Conservation (phyloP, 306 rosid genomes). For the Quercus rubra region DNA sequence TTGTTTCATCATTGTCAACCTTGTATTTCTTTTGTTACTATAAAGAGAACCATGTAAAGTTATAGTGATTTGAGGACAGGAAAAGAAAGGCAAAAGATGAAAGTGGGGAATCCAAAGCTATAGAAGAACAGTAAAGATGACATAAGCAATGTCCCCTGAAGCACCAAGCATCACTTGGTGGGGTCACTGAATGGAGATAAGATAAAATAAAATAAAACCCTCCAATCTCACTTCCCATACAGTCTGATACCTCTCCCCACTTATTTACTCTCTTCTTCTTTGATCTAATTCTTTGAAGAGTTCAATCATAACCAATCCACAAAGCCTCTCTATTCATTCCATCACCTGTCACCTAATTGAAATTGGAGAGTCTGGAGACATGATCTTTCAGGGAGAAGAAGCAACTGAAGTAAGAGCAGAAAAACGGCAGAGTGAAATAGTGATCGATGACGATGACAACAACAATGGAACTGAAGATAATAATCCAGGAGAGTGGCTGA, state of each 20-base stretch:
- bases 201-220: conserved; percentile 8
- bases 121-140: conserved; percentile 61
- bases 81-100: conserved; percentile 31
- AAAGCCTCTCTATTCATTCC: conserved; percentile 20
- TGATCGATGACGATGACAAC: conserved; percentile 17
- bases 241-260: conserved; percentile 23
- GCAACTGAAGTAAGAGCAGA: conserved; percentile 22
- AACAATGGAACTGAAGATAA: conserved; percentile 38
- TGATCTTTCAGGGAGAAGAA: conserved; percentile 37
- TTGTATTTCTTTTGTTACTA: conserved; percentile 42
- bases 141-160: conserved; percentile 57
- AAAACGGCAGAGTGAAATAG: conserved; percentile 25
- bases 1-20: conserved; percentile 41
- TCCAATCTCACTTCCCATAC: conserved; percentile 38
- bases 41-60: conserved; percentile 37
- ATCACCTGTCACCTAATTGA: conserved; percentile 10
- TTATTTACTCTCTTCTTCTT: conserved; percentile 14
- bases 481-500: conserved; percentile 67
- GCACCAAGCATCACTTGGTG: conserved; percentile 67
- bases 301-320: conserved; percentile 10
- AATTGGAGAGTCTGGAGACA: conserved; percentile 7
- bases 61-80: conserved; percentile 33
- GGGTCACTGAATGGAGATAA: conserved; percentile 42
- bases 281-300: conserved; percentile 34
- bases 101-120: conserved; percentile 90